Evolutionary conservation across 345 rosid genomes (phyloP).

Genomic region (Bruguiera sexangula): DNA sequence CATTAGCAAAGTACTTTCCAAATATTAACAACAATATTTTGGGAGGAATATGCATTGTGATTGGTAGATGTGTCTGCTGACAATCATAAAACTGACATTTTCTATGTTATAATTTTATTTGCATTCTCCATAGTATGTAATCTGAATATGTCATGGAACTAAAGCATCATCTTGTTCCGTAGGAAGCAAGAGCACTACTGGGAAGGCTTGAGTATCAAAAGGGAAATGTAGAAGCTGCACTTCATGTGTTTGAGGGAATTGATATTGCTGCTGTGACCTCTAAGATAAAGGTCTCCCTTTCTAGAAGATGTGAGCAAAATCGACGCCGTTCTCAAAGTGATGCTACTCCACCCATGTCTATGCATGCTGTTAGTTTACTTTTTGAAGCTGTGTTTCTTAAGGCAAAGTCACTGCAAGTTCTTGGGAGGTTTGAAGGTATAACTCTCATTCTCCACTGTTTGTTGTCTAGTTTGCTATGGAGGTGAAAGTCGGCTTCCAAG

Average conservation of each 20-base stretch:
- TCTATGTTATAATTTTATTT: not conserved
- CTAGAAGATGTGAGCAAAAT: constrained; percentile 44
- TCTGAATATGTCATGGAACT: constrained; percentile 14
- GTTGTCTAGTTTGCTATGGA: not conserved
- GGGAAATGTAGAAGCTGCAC: constrained; percentile 74
- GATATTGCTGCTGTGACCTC: constrained; percentile 60
- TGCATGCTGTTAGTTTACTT: constrained; percentile 65
- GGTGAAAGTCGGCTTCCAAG: not conserved
- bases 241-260: constrained; percentile 85
- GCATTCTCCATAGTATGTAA: not conserved
- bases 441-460: constrained; percentile 1
- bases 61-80: no score
- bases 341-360: constrained; percentile 56
- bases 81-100: not conserved
- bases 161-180: not conserved
- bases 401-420: constrained; percentile 72
- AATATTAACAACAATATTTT: no score
- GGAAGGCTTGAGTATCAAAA: constrained; percentile 88
- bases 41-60: no score
- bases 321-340: constrained; percentile 44
- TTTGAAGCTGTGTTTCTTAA: constrained; percentile 81
- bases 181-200: constrained; percentile 86
- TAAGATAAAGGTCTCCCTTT: constrained; percentile 55
- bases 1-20: no score
- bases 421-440: constrained; percentile 64